These are phyloP conservation scores for Bonia amplexicaulis DNA, from an alignment of 176 grass and related monocot species.

Conservation along the genomic window DNA sequence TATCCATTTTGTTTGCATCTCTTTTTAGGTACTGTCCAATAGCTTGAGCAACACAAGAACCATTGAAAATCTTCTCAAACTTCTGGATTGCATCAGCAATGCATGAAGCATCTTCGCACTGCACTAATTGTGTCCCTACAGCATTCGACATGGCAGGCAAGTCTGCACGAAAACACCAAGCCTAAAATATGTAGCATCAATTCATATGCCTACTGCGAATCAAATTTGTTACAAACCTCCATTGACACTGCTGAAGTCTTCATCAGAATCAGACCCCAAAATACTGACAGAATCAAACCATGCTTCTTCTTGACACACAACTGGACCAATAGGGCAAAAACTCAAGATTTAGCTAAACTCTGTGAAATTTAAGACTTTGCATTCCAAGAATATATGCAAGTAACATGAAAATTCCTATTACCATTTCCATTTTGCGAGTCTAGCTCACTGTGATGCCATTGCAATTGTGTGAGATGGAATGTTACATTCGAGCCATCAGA, in stretches of 20 bases:
- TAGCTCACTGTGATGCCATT: constrained; percentile 88
- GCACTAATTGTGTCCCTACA: constrained; percentile 45
- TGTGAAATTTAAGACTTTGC: background rate
- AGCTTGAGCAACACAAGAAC: constrained; percentile 43
- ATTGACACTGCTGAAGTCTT: constrained; percentile 86
- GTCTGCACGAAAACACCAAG: constrained; percentile 53
- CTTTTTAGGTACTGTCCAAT: constrained; percentile 56
- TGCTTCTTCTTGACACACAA: constrained; percentile 83
- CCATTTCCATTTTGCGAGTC: constrained; percentile 70
- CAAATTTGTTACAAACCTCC: constrained; percentile 59
- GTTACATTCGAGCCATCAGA: constrained; percentile 65
- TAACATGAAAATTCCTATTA: constrained; percentile 29
- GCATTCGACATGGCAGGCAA: constrained; percentile 38
- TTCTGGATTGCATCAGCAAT: constrained; percentile 58
- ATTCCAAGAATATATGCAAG: background rate
- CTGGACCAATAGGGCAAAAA: constrained; percentile 37
- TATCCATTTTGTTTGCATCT: constrained; percentile 42
- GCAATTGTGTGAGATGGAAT: constrained; percentile 82
- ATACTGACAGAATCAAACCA: constrained; percentile 91
- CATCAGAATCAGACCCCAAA: constrained; percentile 88
- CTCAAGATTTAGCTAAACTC: background rate
- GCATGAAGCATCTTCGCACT: constrained; percentile 58
- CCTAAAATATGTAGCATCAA: background rate
- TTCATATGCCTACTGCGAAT: background rate
- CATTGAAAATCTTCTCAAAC: constrained; percentile 47